These are phyloP conservation scores for Lepraria neglecta DNA, from an alignment of 495 filamentous ascomycete genomes.

Conservation along the genomic window DNA sequence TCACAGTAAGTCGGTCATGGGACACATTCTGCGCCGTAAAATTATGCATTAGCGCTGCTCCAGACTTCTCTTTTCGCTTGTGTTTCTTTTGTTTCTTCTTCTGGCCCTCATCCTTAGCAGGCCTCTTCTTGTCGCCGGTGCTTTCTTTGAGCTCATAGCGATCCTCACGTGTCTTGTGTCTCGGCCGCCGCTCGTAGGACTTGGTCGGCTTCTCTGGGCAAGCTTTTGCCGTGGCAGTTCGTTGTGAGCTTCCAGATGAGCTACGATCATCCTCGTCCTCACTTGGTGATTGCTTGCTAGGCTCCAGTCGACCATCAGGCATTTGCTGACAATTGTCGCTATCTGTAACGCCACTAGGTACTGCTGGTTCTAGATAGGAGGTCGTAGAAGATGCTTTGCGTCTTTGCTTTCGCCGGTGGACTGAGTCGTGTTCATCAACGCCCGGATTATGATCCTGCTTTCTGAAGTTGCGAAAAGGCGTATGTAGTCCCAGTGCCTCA, in stretches of 20 bases:
- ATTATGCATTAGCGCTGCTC: slow-evolving; percentile 50
- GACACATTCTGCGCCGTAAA: slow-evolving; percentile 61
- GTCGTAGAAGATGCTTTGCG: slow-evolving; percentile 26
- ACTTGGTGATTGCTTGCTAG: background rate
- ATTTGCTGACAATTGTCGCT: background rate
- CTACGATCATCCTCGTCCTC: background rate
- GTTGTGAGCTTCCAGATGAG: background rate
- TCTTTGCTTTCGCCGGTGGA: slow-evolving; percentile 20
- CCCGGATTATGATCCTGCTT: slow-evolving; percentile 3
- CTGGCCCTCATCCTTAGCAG: slow-evolving; percentile 39
- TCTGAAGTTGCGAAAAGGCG: slow-evolving; percentile 24
- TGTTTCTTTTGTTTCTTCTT: slow-evolving; percentile 37
- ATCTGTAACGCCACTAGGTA: slow-evolving; percentile 9
- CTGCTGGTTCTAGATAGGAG: slow-evolving; percentile 28
- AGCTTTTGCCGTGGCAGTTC: background rate
- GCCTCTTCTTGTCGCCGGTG: slow-evolving; percentile 29
- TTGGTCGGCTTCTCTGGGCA: slow-evolving; percentile 15
- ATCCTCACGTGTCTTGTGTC: slow-evolving; percentile 57
- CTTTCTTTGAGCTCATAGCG: slow-evolving; percentile 42
- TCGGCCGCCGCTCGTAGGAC: slow-evolving; percentile 51
- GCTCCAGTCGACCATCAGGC: background rate
- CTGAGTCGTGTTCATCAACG: slow-evolving; percentile 6
- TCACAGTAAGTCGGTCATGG: slow-evolving; percentile 57
- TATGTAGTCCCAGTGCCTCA: slow-evolving; percentile 21
- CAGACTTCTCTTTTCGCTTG: slow-evolving; percentile 38